These are phyloP conservation scores for Fagus crenata DNA, from an alignment of 306 rosid genomes.

Conservation along the genomic window DNA sequence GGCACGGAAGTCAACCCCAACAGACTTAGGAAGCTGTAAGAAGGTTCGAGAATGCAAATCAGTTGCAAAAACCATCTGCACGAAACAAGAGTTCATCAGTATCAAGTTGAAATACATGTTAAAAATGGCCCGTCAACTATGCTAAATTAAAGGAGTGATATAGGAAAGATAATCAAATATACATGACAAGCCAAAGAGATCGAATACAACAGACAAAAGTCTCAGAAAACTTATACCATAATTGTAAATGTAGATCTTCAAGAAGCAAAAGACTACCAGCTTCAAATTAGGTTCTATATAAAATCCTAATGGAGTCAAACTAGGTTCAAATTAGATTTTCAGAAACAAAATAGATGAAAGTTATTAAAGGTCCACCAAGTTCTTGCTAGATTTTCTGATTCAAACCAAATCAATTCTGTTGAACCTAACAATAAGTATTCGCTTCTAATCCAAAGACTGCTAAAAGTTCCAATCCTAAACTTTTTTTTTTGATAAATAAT, in stretches of 20 bases:
- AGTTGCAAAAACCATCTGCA: slow-evolving; percentile 92
- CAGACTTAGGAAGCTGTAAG: slow-evolving; percentile 87
- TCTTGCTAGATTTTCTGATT: background rate
- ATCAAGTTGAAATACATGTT: background rate
- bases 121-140: background rate
- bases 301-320: too few relatives aligned
- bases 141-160: background rate
- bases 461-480: background rate
- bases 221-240: background rate
- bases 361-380: background rate
- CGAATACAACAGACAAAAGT: background rate
- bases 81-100: slow-evolving; percentile 21
- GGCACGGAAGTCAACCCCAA: slow-evolving; percentile 97
- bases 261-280: background rate
- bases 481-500: too few relatives aligned
- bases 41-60: slow-evolving; percentile 92
- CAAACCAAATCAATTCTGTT: background rate
- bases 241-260: background rate
- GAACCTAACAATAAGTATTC: background rate
- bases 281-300: background rate
- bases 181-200: background rate
- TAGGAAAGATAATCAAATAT: background rate
- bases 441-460: background rate
- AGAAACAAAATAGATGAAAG: background rate
- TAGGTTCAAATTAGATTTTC: background rate